phyloP scores from a whole-genome alignment of 106 monocot genomes.

The Platanthera guangdongensis region DNA sequence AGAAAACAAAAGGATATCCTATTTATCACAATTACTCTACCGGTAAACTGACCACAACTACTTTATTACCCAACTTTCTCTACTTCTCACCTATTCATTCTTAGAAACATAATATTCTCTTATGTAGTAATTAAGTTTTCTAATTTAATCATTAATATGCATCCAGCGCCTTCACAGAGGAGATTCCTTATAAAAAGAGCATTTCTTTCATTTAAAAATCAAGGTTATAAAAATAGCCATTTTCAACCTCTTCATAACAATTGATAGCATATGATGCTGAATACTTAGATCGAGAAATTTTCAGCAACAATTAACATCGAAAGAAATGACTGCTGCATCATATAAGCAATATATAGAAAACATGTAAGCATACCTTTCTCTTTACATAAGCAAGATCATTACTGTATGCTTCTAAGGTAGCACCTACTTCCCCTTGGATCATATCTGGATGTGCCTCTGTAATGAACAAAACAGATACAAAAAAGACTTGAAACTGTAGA shows the following conservation, averaged over 20 bases:
- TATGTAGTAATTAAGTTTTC: neutral
- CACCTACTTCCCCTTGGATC: constrained; percentile 51
- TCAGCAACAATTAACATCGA: neutral
- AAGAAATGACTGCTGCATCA: neutral
- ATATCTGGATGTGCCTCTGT: constrained; percentile 89
- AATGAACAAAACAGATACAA: neutral
- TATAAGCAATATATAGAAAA: neutral
- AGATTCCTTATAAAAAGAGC: neutral
- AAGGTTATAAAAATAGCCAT: neutral
- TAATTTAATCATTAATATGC: neutral
- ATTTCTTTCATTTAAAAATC: neutral
- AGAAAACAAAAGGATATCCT: too few species aligned
- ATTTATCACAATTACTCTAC: too few species aligned
- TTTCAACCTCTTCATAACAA: neutral
- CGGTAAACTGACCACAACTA: neutral
- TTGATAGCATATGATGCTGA: neutral
- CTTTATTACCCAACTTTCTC: neutral
- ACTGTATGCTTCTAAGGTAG: constrained; percentile 57
- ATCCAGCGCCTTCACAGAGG: neutral
- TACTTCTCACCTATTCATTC: neutral
- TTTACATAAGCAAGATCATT: constrained; percentile 82
- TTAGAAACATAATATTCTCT: neutral
- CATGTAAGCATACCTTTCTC: constrained; percentile 44
- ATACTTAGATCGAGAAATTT: neutral
- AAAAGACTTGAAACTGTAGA: neutral